Base-by-base conservation (phyloP, 2,329 filamentous ascomycete species). In the Xylaria polymorpha region DNA sequence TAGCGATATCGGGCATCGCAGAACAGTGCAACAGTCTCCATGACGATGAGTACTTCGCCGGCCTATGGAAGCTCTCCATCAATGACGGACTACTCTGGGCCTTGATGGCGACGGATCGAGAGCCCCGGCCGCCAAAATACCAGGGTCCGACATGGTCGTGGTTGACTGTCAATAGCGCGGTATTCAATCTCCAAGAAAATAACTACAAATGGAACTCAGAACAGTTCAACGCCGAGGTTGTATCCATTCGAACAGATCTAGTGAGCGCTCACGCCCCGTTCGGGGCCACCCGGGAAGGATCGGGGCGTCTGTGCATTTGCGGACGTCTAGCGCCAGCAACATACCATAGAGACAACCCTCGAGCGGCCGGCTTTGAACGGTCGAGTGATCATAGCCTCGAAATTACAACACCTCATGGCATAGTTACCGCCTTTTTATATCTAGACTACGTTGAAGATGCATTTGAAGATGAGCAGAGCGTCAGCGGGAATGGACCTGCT, bases 301-400 rank as follows among this genome's bases (percentile, higher is more conserved):
- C 50, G 29, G 50, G 50, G 50, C 25, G 50, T 53, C 50, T 53
- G 15, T 29, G 50, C 18, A 35, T 53, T 35, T 14, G 25, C 3
- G 50, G 50, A 53, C 50, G 50, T n/a, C 50, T 53, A 35, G 50
- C 50, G 8, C 50, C 29, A 35, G 50, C 50, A 20, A 53, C n/a
- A 22, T 48, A 48, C 8, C 44, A 25, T 48, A 48, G 44, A 48
- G n/a, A 25, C n/a, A 48, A 48, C 20, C 44, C 44, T 48, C 44
- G 20, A n/a, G 20, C 7, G 18, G 20, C 12, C 44, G 44, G 12
- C 20, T 25, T 25, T 25, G 44, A 48, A 48, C 44, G 9, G 20
- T 48, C 44, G 20, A 25, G 44, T 25, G 44, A 48, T 12, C 44
- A 48, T 48, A 48, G 44, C 44, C 44, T 48, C 4, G 20, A 25